Conservation (phyloP, 1,284 basidiomycete species). For the Ganoderma multipileum region DNA sequence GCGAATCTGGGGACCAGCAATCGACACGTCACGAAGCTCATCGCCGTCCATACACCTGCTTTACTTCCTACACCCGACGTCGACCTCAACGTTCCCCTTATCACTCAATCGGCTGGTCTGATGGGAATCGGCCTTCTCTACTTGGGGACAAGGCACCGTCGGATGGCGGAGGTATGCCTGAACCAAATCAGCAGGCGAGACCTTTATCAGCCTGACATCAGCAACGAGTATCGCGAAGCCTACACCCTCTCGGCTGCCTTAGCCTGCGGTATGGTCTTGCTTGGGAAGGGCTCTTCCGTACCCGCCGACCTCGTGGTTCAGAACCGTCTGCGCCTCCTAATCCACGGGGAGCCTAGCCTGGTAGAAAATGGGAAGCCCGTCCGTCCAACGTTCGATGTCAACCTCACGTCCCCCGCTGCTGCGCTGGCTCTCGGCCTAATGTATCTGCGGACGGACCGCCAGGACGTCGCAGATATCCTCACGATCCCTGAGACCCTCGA, state of each 20-base stretch:
- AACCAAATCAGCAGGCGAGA: conserved; percentile 83
- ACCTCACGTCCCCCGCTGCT: conserved; percentile 90
- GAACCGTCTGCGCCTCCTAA: conserved; percentile 68
- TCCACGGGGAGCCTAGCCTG: conserved; percentile 69
- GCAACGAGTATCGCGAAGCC: conserved; percentile 87
- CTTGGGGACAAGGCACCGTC: conserved; percentile 85
- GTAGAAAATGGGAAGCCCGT: conserved; percentile 42
- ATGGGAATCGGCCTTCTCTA: conserved; percentile 92
- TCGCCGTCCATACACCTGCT: conserved; percentile 93
- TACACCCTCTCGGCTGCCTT: conserved; percentile 92
- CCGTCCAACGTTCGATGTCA: conserved; percentile 76
- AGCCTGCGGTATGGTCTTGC: conserved; percentile 95
- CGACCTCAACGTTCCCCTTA: conserved; percentile 88
- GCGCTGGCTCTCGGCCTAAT: conserved; percentile 91
- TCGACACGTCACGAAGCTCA: conserved; percentile 86
- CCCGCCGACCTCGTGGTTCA: conserved; percentile 80
- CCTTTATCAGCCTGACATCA: conserved; percentile 81
- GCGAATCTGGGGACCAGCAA: conserved; percentile 92
- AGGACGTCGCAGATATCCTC: conserved; percentile 86
- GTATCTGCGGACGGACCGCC: conserved; percentile 86
- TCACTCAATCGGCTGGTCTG: conserved; percentile 91
- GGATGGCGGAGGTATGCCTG: conserved; percentile 92
- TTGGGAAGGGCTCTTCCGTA: conserved; percentile 82
- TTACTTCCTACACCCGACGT: conserved; percentile 88
- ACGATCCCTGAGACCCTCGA: conserved; percentile 83